These are phyloP conservation scores for Papiliotrema nemorosa DNA, from an alignment of 1,284 basidiomycete genomes.

Conservation along the genomic window DNA sequence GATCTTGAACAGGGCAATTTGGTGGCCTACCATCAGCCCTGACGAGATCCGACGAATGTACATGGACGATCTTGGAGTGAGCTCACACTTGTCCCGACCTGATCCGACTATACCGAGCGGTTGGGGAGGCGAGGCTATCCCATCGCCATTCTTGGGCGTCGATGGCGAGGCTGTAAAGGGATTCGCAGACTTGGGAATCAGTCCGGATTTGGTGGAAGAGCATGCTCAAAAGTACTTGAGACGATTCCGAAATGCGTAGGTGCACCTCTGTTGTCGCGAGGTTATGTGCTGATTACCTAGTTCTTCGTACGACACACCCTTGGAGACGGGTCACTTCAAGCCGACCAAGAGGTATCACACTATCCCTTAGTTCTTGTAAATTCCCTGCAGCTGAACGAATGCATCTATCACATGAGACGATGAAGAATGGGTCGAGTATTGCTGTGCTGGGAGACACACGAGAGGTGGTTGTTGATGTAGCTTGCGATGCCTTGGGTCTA, in stretches of 20 bases:
- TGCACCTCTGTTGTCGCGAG: constrained; percentile 5
- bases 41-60: constrained; percentile 88
- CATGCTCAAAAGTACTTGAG: constrained; percentile 88
- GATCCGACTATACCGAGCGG: constrained; percentile 27
- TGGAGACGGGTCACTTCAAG: constrained; percentile 49
- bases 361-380: constrained; percentile 46
- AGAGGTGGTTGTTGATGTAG: no score
- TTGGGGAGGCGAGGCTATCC: constrained; percentile 53
- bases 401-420: background rate
- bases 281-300: constrained; percentile 16
- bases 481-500: no score
- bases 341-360: constrained; percentile 51
- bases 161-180: constrained; percentile 51
- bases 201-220: constrained; percentile 81
- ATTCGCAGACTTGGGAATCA: constrained; percentile 55
- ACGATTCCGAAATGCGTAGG: constrained; percentile 73
- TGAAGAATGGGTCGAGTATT: background rate
- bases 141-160: constrained; percentile 28
- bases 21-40: constrained; percentile 91
- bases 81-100: constrained; percentile 59
- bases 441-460: no score
- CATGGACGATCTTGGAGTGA: constrained; percentile 66
- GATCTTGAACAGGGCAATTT: constrained; percentile 64
- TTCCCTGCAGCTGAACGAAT: background rate
- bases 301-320: constrained; percentile 48